Conservation (phyloP, 371 early-diverging fungal genomes). For the Mortierella sp. region DNA sequence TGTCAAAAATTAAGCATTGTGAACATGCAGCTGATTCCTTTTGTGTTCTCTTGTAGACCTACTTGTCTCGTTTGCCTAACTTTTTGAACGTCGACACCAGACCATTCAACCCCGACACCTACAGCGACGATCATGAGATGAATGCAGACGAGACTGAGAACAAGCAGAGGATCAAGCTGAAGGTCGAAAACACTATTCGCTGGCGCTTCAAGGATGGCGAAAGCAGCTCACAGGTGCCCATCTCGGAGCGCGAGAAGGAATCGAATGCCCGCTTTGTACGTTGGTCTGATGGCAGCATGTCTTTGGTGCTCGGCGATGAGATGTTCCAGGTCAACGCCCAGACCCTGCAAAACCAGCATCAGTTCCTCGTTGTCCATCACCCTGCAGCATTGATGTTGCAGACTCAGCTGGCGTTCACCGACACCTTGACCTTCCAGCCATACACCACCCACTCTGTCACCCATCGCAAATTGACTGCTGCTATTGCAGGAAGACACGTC, state of each 20-base stretch:
- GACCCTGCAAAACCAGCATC: slow-evolving; percentile 67
- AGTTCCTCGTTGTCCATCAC: slow-evolving; percentile 78
- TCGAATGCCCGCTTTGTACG: slow-evolving; percentile 85
- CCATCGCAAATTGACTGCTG: slow-evolving; percentile 75
- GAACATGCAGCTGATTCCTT: neutral
- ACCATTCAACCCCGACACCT: slow-evolving; percentile 77
- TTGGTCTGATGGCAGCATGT: slow-evolving; percentile 87
- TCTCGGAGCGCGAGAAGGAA: slow-evolving; percentile 63
- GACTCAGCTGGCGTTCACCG: slow-evolving; percentile 74
- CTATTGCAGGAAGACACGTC: slow-evolving; percentile 75
- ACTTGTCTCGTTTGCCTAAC: slow-evolving; percentile 79
- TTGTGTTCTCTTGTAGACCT: slow-evolving; percentile 60
- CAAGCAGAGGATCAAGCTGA: slow-evolving; percentile 65
- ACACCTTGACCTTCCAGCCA: slow-evolving; percentile 81
- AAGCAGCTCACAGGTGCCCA: slow-evolving; percentile 37
- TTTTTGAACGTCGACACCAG: slow-evolving; percentile 78
- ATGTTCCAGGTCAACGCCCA: slow-evolving; percentile 78
- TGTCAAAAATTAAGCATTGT: neutral
- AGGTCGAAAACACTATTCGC: slow-evolving; percentile 83
- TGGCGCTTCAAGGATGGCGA: slow-evolving; percentile 75
- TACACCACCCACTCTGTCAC: slow-evolving; percentile 69
- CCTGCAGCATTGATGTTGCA: slow-evolving; percentile 74
- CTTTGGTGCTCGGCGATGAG: slow-evolving; percentile 83
- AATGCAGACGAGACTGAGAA: slow-evolving; percentile 59
- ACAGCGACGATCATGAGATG: slow-evolving; percentile 64